A percentile compares a stretch with the other conserved stretches of the same genome.
These are phyloP conservation scores for Salix dunnii DNA, from an alignment of 345 rosid species.

Conservation along the genomic window DNA sequence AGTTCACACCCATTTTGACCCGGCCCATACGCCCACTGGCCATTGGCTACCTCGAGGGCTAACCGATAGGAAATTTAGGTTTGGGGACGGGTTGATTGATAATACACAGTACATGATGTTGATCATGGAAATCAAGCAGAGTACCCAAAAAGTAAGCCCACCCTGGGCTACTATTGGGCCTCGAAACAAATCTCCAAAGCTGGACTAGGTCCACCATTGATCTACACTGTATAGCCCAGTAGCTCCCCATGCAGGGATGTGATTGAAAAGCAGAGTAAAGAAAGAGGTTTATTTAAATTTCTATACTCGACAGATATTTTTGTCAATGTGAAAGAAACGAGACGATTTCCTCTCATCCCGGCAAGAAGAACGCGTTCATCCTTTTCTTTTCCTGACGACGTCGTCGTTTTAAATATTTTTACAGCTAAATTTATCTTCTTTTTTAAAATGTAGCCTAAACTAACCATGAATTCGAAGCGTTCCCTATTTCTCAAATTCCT, in stretches of 20 bases:
- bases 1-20: no score
- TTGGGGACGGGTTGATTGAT: no score
- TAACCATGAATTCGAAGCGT: no score
- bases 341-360: background rate
- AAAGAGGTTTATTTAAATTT: background rate
- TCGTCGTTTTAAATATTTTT: no score
- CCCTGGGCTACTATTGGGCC: background rate
- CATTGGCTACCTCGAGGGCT: no score
- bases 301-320: background rate
- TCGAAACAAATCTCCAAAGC: background rate
- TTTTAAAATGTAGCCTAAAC: no score
- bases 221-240: background rate
- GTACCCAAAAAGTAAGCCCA: background rate
- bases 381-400: accelerated
- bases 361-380: background rate
- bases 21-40: no score
- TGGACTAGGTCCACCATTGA: background rate
- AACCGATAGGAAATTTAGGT: no score
- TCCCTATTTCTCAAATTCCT: no score
- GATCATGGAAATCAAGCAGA: no score
- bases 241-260: background rate
- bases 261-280: background rate
- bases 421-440: no score
- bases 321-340: background rate
- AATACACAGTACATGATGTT: no score